Conservation (phyloP, 495 filamentous ascomycete species). For the Penicillium cataractarum region DNA sequence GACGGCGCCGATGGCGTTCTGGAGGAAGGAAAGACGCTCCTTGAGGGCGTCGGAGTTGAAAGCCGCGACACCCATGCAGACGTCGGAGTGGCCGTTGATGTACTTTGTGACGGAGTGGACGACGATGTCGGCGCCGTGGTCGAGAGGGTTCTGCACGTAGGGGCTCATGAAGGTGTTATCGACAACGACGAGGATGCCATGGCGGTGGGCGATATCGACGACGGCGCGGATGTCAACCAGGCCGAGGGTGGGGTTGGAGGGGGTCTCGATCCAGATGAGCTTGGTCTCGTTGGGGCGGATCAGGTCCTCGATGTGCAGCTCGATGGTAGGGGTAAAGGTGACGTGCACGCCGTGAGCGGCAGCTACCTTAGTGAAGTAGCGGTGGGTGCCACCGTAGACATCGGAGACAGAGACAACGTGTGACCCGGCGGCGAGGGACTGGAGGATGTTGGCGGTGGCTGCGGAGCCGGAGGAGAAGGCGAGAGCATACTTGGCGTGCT, state of each 20-base stretch:
- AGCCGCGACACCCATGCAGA: conserved; percentile 97
- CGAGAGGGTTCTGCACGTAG: conserved; percentile 93
- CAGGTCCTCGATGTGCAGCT: conserved; percentile 78
- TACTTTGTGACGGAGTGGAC: conserved; percentile 99
- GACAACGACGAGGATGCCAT: conserved; percentile 92
- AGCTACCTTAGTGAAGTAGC: conserved; percentile 99
- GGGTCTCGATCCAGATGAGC: conserved; percentile 95
- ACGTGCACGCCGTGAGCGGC: conserved; percentile 92
- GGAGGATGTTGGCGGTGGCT: conserved; percentile 88
- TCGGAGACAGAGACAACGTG: conserved; percentile 96
- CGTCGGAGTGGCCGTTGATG: conserved; percentile 97
- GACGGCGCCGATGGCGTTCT: conserved; percentile 96
- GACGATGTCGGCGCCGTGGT: conserved; percentile 95
- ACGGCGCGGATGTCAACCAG: conserved; percentile 91
- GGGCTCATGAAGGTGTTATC: conserved; percentile 98
- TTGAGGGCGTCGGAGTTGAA: conserved; percentile 84
- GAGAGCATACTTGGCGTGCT: conserved; percentile 89
- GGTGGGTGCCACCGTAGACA: conserved; percentile 95
- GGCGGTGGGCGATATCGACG: conserved; percentile 77
- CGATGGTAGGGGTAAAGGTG: conserved; percentile 89
- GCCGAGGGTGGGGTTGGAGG: conserved; percentile 89
- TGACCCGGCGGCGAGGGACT: conserved; percentile 87
- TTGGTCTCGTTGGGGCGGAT: conserved; percentile 85
- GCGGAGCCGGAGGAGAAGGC: conserved; percentile 96
- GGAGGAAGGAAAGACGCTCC: conserved; percentile 82